Evolutionary conservation across 2,329 filamentous ascomycete species (phyloP).

Genomic region (Penicillium sp.): DNA sequence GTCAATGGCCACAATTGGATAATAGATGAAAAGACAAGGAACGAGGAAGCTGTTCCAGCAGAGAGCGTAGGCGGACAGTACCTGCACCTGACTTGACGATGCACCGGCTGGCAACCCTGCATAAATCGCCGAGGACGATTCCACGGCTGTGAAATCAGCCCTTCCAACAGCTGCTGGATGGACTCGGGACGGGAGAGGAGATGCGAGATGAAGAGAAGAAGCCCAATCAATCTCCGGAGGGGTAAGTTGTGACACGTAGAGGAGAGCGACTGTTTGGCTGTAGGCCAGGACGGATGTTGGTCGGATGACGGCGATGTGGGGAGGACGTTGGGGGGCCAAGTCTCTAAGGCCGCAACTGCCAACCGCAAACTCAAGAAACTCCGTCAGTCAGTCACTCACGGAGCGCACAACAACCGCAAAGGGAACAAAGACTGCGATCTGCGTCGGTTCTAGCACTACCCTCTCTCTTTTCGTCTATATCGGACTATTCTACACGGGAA

Average conservation of each 20-base stretch:
- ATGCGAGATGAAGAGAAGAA: background rate
- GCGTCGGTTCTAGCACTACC: too few relatives aligned
- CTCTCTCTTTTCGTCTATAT: too few relatives aligned
- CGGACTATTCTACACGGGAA: too few relatives aligned
- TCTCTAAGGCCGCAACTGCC: constrained; percentile 2
- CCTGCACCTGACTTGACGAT: constrained; percentile 18
- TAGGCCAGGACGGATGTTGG: constrained; percentile 2
- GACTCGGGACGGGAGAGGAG: constrained; percentile 8
- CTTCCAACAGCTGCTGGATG: constrained; percentile 11
- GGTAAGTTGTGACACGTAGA: background rate
- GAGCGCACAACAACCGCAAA: background rate
- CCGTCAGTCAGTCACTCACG: background rate
- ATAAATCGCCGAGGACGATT: constrained; percentile 19
- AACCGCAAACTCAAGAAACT: background rate
- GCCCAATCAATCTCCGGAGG: background rate
- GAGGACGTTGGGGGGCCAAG: constrained; percentile 10
- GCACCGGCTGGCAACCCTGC: constrained; percentile 29
- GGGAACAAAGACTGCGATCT: too few relatives aligned
- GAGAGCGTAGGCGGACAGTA: background rate
- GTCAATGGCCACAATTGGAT: background rate
- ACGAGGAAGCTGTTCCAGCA: constrained; percentile 22
- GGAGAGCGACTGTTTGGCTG: constrained; percentile 3
- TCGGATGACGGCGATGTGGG: constrained; percentile 18
- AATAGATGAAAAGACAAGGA: background rate
- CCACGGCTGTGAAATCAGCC: constrained; percentile 1